Percentiles rank a stretch among this genome's conserved stretches.
Evolutionary conservation across 495 filamentous ascomycete species (phyloP).

Genomic region (Thermothielavioides terrestris): DNA sequence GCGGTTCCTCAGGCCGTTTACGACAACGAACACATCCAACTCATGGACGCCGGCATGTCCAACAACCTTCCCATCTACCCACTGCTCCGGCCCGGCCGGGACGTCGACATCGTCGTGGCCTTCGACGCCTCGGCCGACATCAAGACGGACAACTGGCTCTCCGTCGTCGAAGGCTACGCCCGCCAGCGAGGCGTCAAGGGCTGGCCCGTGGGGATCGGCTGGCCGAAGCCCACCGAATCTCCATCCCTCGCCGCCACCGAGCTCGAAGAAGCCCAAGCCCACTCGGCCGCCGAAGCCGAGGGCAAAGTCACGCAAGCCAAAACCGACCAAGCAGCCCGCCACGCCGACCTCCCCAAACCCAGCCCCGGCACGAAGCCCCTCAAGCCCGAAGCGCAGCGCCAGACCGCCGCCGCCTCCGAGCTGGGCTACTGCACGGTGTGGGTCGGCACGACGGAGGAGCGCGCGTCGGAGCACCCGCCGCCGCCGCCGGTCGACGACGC

Average conservation of each 20-base stretch:
- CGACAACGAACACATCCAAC: conserved; percentile 59
- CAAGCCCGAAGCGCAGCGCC: conserved; percentile 24
- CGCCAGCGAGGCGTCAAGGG: conserved; percentile 79
- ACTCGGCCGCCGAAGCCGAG: conserved; percentile 49
- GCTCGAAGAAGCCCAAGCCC: conserved; percentile 59
- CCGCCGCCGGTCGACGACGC: conserved; percentile 44
- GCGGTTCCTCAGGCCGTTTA: conserved; percentile 69
- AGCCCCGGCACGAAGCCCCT: conserved; percentile 3
- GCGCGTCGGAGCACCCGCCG: conserved; percentile 48
- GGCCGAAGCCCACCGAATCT: conserved; percentile 57
- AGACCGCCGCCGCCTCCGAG: conserved; percentile 43
- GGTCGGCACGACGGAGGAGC: conserved; percentile 76
- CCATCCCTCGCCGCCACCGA: conserved; percentile 49
- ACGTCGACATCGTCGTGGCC: conserved; percentile 78
- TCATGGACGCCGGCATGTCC: conserved; percentile 97
- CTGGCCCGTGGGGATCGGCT: conserved; percentile 87
- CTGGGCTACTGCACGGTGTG: conserved; percentile 90
- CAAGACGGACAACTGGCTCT: conserved; percentile 66
- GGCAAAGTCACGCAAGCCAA: conserved; percentile 56
- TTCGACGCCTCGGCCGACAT: conserved; percentile 35
- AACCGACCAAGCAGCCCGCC: conserved; percentile 35
- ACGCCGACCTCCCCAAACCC: conserved; percentile 5
- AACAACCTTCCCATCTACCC: conserved; percentile 97
- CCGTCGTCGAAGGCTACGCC: conserved; percentile 85
- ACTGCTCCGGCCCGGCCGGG: conserved; percentile 73